Evolutionary conservation across 495 filamentous ascomycete genomes (phyloP), one percentile per base, ranked within the genome.

Genomic region (Aspergillus coremiiformis): DNA sequence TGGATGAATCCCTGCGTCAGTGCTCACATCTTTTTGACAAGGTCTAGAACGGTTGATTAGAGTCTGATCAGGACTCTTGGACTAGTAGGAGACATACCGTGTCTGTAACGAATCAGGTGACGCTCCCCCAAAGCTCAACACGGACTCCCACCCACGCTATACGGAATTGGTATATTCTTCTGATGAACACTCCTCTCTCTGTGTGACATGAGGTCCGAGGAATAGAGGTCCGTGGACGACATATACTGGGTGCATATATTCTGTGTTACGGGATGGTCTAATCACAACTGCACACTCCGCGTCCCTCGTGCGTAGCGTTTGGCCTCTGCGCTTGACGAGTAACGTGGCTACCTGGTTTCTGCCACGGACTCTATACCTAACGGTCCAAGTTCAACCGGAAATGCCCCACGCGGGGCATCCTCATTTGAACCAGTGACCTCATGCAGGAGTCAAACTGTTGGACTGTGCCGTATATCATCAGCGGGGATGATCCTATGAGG

Each of bases 391-490:
- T 21, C 17, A 20, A 17, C 8, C 37, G 37, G 9, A 10, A 27
- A 32, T 15, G n/a, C 24, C 23, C 22, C 43, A 10, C 19, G 17
- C 37, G 37, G 37, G 37, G 37, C 37, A 41, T 41, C 17, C 14
- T 17, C 11, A 41, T 41, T 17, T 6, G 6, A 19, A 21, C n/a
- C 37, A 20, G 17, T 37, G 37, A 41, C 37, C 37, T 41, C 37
- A 41, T 41, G 37, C 37, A 20, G 37, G 9, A 9, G 37, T 41
- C 37, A 51, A 51, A 32, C 39, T 51, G 49, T 51, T 51, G 49
- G 49, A 51, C 49, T 32, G 49, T 51, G 39, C 26, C 42, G 14
- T 24, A 29, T n/a, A 35, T 35, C 32, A 35, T 12, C n/a, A 21
- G 37, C 37, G 37, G 37, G 37, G 37, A 41, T 21, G 37, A 41